Conservation (phyloP, 1,284 basidiomycete genomes). For the Leccinum pallidistipes region DNA sequence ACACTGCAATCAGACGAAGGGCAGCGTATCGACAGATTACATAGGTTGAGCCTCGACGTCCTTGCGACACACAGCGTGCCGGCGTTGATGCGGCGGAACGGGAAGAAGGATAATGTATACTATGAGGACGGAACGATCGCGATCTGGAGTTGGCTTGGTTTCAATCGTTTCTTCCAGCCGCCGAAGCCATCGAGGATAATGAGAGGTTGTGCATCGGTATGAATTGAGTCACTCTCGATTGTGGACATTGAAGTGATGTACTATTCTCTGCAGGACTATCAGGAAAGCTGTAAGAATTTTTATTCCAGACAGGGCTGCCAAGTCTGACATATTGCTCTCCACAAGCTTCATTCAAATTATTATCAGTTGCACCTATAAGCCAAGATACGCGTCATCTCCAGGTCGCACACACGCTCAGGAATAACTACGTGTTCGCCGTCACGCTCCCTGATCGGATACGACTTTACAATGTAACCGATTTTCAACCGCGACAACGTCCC, state of each 20-base stretch:
- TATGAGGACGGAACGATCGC: slow-evolving; percentile 53
- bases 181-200: slow-evolving; percentile 41
- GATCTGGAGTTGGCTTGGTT: slow-evolving; percentile 66
- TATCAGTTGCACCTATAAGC: slow-evolving; percentile 51
- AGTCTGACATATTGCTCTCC: slow-evolving; percentile 11
- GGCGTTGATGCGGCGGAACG: slow-evolving; percentile 48
- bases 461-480: slow-evolving; percentile 49
- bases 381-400: slow-evolving; percentile 41
- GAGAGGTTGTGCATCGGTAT: slow-evolving; percentile 60
- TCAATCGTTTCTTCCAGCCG: slow-evolving; percentile 62
- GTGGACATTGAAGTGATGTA: slow-evolving; percentile 7
- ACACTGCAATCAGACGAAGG: not conserved
- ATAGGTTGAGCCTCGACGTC: slow-evolving; percentile 60
- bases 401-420: slow-evolving; percentile 43
- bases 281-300: slow-evolving; percentile 57
- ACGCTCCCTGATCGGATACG: slow-evolving; percentile 44
- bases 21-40: not conserved
- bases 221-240: slow-evolving; percentile 26
- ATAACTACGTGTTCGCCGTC: slow-evolving; percentile 54
- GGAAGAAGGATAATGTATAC: slow-evolving; percentile 32
- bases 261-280: slow-evolving; percentile 54
- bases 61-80: slow-evolving; percentile 62
- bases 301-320: not conserved
- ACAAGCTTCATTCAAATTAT: slow-evolving; percentile 61
- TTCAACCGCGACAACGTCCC: slow-evolving; percentile 38